A percentile compares a stretch with the other conserved stretches of the same genome.
phyloP scores from a whole-genome alignment of 1,139 yeast genomes.

The Pichia sp. region DNA sequence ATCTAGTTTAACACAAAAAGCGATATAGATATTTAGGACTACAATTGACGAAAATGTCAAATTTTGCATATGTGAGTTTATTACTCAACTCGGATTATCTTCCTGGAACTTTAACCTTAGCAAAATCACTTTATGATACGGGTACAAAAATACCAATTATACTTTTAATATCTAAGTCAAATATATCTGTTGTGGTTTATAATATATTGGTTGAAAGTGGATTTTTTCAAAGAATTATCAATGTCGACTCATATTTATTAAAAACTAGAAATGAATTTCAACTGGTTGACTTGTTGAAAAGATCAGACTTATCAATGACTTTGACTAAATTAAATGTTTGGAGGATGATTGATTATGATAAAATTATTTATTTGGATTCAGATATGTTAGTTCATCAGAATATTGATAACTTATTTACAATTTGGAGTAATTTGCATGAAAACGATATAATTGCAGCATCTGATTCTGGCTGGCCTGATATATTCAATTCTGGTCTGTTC shows the following conservation, averaged over 20 bases:
- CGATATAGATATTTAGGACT: background rate
- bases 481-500: conserved; percentile 86
- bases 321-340: conserved; percentile 72
- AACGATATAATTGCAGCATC: conserved; percentile 67
- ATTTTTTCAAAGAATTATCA: conserved; percentile 32
- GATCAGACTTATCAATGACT: conserved; percentile 72
- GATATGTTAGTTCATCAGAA: conserved; percentile 64
- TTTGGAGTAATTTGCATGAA: conserved; percentile 1
- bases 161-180: conserved; percentile 25
- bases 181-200: conserved; percentile 31
- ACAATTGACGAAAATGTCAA: background rate
- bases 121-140: conserved; percentile 31
- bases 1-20: too few relatives aligned
- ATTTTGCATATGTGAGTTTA: conserved; percentile 57
- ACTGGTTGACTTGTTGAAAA: conserved; percentile 37
- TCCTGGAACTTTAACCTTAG: conserved; percentile 72
- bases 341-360: conserved; percentile 48
- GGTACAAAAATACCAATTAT: conserved; percentile 19
- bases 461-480: conserved; percentile 93
- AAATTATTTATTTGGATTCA: conserved; percentile 71
- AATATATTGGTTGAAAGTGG: conserved; percentile 24
- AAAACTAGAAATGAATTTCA: conserved; percentile 19
- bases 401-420: conserved; percentile 37
- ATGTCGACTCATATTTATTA: conserved; percentile 20
- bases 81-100: conserved; percentile 60